Base-by-base conservation (phyloP, 2,329 filamentous ascomycete species). In the Coniochaeta prunicola region DNA sequence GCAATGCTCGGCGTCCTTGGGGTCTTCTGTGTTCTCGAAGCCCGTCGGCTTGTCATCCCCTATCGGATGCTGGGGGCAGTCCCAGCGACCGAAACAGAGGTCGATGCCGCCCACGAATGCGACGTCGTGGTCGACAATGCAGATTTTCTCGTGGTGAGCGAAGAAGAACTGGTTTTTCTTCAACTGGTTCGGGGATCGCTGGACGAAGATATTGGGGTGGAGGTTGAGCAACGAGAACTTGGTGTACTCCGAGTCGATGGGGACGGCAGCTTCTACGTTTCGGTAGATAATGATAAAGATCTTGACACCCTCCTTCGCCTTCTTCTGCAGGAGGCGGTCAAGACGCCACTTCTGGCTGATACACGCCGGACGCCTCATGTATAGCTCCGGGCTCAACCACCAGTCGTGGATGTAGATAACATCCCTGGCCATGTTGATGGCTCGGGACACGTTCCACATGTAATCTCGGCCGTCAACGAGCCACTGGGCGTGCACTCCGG, bases 101-200 rank as follows among this genome's bases (percentile, higher is more conserved):
- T 99, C 94, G 62, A 99, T 91, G 36, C 94, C 94, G 61, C 94
- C 94, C 55, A 96, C 87, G 71, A 99, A 97, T 12, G 93, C 94
- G 56, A 97, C 86, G 58, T 93, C 94, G 69, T 97, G 94, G 70
- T 99, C 94, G 19, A 99, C 90, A 42, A 99, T 86, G 68, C 92
- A 93, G n/a, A 99, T 83, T 74, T 99, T 99, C 72, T 99, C 94
- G 74, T 99, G 94, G 70, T 99, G 94, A 1, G 94, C 94, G 80
- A 96, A 99, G 79, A 99, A 99, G 77, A 99, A 99, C 53, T 96
- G 96, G 68, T 97, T 97, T 75, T 99, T 96, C 69, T 96, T 90
- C 74, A 97, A 92, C 73, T 99, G 94, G 67, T 99, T 97, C 0
- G 94, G 94, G 3, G 94, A 97, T 67, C 94, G 82, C 70, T 97